phyloP scores from a whole-genome alignment of 1,284 basidiomycete species.

The Sporisorium scitamineum region DNA sequence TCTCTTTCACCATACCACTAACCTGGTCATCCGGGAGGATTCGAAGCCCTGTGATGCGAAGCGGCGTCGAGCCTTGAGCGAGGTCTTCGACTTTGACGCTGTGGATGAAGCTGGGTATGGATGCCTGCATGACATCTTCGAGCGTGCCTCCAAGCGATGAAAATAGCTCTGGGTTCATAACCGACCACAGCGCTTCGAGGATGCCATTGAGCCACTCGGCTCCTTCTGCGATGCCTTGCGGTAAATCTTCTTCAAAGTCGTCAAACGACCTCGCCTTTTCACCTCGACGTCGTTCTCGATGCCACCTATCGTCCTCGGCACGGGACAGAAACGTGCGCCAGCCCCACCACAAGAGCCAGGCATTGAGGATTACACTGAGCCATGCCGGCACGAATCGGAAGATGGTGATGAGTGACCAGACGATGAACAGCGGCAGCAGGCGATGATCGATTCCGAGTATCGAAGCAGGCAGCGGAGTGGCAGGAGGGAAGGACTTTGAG shows the following conservation, averaged over 20 bases:
- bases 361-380: conserved; percentile 36
- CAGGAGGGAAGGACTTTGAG: conserved; percentile 36
- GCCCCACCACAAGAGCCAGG: conserved; percentile 51
- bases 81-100: conserved; percentile 55
- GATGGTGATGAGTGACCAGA: conserved; percentile 29
- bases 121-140: conserved; percentile 59
- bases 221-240: conserved; percentile 34
- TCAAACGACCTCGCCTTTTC: conserved; percentile 15
- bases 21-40: conserved; percentile 34
- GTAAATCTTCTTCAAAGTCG: conserved; percentile 9
- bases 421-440: conserved; percentile 31
- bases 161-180: conserved; percentile 53
- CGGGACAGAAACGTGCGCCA: conserved; percentile 16
- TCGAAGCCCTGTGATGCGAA: conserved; percentile 49
- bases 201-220: conserved; percentile 59
- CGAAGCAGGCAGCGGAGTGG: conserved; percentile 22
- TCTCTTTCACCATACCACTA: conserved; percentile 1
- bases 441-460: conserved; percentile 18
- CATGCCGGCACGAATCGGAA: conserved; percentile 14
- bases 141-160: conserved; percentile 40
- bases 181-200: conserved; percentile 44
- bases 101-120: conserved; percentile 50
- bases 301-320: conserved; percentile 47
- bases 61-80: conserved; percentile 48
- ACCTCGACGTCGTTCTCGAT: conserved; percentile 35